These are phyloP conservation scores for Aureobasidium musti DNA, from an alignment of 2,329 filamentous ascomycete species.

Conservation along the genomic window DNA sequence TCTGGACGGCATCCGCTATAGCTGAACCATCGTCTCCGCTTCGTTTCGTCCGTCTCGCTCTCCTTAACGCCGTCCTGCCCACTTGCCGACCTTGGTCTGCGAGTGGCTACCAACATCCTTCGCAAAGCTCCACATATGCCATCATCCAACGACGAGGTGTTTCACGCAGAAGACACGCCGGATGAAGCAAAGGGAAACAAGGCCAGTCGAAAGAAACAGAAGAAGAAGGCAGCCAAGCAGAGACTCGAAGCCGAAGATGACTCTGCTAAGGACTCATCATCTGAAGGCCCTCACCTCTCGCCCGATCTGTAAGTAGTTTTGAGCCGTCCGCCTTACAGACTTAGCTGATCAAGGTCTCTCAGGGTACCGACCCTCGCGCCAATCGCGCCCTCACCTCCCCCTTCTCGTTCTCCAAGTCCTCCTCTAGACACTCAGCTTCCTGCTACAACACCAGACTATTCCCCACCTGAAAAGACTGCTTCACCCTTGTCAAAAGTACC, in stretches of 20 bases:
- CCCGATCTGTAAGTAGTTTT: constrained; percentile 29
- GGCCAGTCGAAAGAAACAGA: constrained; percentile 30
- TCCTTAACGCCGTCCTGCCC: constrained; percentile 2
- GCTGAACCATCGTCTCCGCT: background rate
- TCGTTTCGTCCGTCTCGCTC: constrained; percentile 3
- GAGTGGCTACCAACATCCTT: constrained; percentile 10
- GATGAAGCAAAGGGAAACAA: constrained; percentile 30
- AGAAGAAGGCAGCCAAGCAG: constrained; percentile 31
- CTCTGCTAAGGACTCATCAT: constrained; percentile 28
- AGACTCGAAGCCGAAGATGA: constrained; percentile 28
- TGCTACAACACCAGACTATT: background rate
- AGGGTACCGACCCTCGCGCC: constrained; percentile 27
- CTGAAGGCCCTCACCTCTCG: constrained; percentile 28
- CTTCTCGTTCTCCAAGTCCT: constrained; percentile 22
- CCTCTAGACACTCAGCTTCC: background rate
- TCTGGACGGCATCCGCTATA: background rate
- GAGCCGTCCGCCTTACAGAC: background rate
- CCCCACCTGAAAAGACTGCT: background rate
- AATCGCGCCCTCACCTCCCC: constrained; percentile 24
- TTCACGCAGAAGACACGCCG: constrained; percentile 31
- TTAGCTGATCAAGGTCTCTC: background rate
- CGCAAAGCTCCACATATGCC: constrained; percentile 29
- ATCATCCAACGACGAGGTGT: constrained; percentile 32
- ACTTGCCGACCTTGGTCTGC: constrained; percentile 21
- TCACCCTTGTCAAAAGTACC: background rate